These are phyloP conservation scores for Gossypium stocksii DNA, from an alignment of 345 rosid species.

Conservation along the genomic window DNA sequence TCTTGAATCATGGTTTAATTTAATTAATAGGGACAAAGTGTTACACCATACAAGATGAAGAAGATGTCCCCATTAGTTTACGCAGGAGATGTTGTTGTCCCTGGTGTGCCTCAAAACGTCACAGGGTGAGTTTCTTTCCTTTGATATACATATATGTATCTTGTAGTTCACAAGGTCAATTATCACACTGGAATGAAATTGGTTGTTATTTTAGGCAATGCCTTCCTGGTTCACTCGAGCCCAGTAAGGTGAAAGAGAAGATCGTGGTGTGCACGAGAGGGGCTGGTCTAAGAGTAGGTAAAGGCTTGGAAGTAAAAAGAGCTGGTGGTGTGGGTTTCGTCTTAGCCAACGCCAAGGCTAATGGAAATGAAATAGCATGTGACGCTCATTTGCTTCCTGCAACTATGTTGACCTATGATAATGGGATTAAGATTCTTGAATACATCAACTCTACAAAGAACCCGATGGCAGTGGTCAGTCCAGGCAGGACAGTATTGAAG, in stretches of 20 bases:
- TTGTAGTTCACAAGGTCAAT: background rate
- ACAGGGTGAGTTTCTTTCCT: slow-evolving; percentile 34
- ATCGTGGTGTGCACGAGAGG: slow-evolving; percentile 75
- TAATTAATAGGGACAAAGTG: slow-evolving; percentile 48
- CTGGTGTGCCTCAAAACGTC: slow-evolving; percentile 33
- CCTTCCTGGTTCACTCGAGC: slow-evolving; percentile 52
- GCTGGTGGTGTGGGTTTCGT: slow-evolving; percentile 78
- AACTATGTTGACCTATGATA: slow-evolving; percentile 27
- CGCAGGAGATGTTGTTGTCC: slow-evolving; percentile 51
- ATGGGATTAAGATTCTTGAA: slow-evolving; percentile 34
- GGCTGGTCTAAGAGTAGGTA: slow-evolving; percentile 43
- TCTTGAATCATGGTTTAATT: background rate
- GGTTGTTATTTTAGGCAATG: slow-evolving; percentile 47
- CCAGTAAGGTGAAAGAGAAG: slow-evolving; percentile 65
- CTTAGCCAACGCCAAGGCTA: slow-evolving; percentile 39
- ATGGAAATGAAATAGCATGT: slow-evolving; percentile 24
- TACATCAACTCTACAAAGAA: slow-evolving; percentile 58
- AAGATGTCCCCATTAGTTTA: slow-evolving; percentile 51
- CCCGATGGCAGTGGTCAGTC: slow-evolving; percentile 46
- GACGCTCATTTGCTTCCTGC: slow-evolving; percentile 70
- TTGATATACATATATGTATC: background rate
- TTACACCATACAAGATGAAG: slow-evolving; percentile 42
- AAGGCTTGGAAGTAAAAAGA: slow-evolving; percentile 74
- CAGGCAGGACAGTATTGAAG: slow-evolving; percentile 41
- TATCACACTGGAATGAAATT: background rate